Evolutionary conservation across 495 filamentous ascomycete genomes (phyloP).

Genomic region (Neurospora sp.): DNA sequence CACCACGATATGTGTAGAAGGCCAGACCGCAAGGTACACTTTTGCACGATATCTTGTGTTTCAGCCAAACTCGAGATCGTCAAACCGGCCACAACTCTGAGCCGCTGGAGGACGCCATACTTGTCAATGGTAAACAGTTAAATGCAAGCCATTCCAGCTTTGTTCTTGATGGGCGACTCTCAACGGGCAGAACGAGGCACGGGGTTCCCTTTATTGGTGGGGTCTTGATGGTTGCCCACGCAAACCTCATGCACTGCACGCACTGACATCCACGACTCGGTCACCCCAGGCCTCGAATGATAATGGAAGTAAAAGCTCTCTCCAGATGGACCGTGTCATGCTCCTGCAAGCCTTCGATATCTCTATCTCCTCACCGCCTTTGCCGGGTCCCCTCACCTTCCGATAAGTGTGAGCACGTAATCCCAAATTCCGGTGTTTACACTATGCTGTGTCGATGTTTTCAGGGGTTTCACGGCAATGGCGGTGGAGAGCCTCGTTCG

Average conservation of each 20-base stretch:
- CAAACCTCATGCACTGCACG: neutral
- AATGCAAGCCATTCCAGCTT: neutral
- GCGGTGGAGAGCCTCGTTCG: constrained; percentile 13
- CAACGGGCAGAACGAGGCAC: neutral
- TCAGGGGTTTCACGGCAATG: constrained; percentile 1
- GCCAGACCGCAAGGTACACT: neutral
- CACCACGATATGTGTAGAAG: neutral
- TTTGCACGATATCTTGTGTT: neutral
- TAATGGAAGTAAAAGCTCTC: neutral
- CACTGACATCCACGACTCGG: neutral
- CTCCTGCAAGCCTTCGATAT: neutral
- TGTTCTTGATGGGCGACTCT: neutral
- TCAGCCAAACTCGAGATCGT: neutral
- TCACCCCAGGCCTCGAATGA: neutral
- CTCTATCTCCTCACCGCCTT: neutral
- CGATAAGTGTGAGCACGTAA: neutral
- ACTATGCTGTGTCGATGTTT: neutral
- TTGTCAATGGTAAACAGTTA: neutral
- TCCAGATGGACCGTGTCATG: neutral
- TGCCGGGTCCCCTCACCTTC: neutral
- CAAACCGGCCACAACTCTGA: neutral
- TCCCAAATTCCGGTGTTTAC: neutral
- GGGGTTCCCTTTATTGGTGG: neutral
- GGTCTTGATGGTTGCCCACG: neutral
- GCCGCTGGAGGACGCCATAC: neutral